Evolutionary conservation across 2,329 filamentous ascomycete genomes (phyloP).

Genomic region (Alternaria infectoria): DNA sequence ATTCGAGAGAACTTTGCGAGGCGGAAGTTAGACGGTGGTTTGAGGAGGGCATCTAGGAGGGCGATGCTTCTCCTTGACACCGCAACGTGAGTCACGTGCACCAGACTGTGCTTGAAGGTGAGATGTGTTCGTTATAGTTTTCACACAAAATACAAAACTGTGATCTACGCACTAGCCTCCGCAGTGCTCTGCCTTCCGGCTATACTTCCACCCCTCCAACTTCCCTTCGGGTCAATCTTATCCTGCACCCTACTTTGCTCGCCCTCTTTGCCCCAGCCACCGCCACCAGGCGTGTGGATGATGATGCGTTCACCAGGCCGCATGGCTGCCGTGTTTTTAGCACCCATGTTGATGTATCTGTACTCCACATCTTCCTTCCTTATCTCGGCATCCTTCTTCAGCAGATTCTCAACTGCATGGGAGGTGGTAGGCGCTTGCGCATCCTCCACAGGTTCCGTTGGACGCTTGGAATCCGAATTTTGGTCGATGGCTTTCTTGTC

Average conservation of each 20-base stretch:
- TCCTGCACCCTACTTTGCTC: constrained; percentile 59
- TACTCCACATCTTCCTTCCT: constrained; percentile 58
- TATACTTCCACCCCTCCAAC: constrained; percentile 67
- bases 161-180: constrained; percentile 47
- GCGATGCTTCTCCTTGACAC: not conserved
- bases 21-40: not conserved
- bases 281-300: constrained; percentile 77
- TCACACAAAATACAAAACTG: not conserved
- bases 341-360: constrained; percentile 73
- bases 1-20: not conserved
- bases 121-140: not conserved
- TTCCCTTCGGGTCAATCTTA: constrained; percentile 63
- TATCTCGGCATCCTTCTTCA: constrained; percentile 35
- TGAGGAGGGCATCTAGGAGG: not conserved
- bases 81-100: not conserved
- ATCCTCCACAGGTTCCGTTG: constrained; percentile 22
- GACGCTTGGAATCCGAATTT: constrained; percentile 30
- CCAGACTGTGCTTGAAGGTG: not conserved
- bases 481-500: constrained; percentile 34
- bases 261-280: constrained; percentile 73
- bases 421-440: constrained; percentile 57
- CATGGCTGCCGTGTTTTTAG: constrained; percentile 82
- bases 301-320: constrained; percentile 78
- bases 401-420: constrained; percentile 44
- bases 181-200: constrained; percentile 61